Percentiles rank a stretch among this genome's conserved stretches.
Evolutionary conservation across 495 filamentous ascomycete genomes (phyloP).

Genomic region (Aspergillus incahuasiensis): DNA sequence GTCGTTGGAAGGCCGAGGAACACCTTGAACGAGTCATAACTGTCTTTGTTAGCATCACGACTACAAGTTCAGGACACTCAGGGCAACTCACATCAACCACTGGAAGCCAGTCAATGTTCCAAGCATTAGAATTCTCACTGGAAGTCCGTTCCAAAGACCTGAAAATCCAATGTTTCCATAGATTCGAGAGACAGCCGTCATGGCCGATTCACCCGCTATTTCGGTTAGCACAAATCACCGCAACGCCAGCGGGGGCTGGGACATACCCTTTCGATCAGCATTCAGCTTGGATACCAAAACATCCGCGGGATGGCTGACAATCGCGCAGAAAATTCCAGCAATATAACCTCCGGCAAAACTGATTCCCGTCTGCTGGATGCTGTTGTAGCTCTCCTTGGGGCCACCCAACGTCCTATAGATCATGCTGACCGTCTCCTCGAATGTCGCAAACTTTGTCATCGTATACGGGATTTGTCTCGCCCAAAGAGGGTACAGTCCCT

Average conservation of each 20-base stretch:
- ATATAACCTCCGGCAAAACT: conserved; percentile 69
- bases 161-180: conserved; percentile 69
- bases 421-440: conserved; percentile 60
- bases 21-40: conserved; percentile 74
- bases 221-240: conserved; percentile 5
- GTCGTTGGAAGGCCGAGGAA: conserved; percentile 66
- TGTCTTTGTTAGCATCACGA: conserved; percentile 17
- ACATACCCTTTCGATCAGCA: conserved; percentile 56
- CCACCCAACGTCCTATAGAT: conserved; percentile 61
- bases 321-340: conserved; percentile 65
- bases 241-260: background rate
- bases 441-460: conserved; percentile 73
- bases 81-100: conserved; percentile 56
- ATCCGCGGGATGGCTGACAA: conserved; percentile 62
- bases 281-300: conserved; percentile 73
- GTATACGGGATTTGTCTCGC: conserved; percentile 70
- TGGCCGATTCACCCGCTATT: conserved; percentile 58
- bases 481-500: conserved; percentile 67
- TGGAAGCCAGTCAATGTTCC: conserved; percentile 66
- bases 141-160: conserved; percentile 66
- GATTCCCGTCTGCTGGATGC: conserved; percentile 63
- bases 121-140: conserved; percentile 62
- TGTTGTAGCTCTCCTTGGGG: conserved; percentile 59
- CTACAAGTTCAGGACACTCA: background rate
- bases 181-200: conserved; percentile 58